Evolutionary conservation across 805 yeast genomes (phyloP).

Genomic region (Yarrowia sp.): DNA sequence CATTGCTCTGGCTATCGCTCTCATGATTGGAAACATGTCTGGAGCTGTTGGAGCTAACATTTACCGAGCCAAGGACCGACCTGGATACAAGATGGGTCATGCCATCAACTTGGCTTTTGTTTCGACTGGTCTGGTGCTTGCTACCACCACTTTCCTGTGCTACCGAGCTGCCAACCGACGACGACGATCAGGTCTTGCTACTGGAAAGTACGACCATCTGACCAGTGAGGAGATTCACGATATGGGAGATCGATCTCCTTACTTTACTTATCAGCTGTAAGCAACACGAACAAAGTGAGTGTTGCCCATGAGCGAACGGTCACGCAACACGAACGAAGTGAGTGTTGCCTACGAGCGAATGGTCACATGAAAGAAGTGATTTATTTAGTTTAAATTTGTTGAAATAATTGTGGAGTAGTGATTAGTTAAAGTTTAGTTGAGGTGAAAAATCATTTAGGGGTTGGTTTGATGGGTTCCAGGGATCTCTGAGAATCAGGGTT

Average conservation of each 20-base stretch:
- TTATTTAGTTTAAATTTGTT: no score
- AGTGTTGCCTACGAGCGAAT: no score
- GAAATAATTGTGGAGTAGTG: no score
- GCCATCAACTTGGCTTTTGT: slow-evolving; percentile 48
- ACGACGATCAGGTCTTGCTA: not conserved
- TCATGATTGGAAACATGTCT: slow-evolving; percentile 65
- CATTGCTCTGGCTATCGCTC: slow-evolving; percentile 53
- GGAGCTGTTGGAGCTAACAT: slow-evolving; percentile 57
- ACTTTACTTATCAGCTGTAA: slow-evolving; percentile 15
- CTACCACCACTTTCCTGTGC: slow-evolving; percentile 3
- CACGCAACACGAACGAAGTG: no score
- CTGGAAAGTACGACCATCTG: slow-evolving; percentile 19
- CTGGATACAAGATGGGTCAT: slow-evolving; percentile 53
- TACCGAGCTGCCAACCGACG: slow-evolving; percentile 21
- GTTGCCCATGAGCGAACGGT: no score
- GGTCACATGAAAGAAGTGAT: no score
- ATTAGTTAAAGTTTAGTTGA: no score
- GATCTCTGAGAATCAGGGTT: no score
- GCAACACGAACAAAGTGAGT: no score
- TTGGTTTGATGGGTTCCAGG: no score
- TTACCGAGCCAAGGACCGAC: slow-evolving; percentile 53
- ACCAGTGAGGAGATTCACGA: slow-evolving; percentile 13
- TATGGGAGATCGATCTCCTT: slow-evolving; percentile 25
- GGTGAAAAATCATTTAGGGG: no score
- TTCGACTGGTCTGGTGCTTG: slow-evolving; percentile 36